phyloP scores from a whole-genome alignment of 2,329 filamentous ascomycete species.

The Xylaria sp. region DNA sequence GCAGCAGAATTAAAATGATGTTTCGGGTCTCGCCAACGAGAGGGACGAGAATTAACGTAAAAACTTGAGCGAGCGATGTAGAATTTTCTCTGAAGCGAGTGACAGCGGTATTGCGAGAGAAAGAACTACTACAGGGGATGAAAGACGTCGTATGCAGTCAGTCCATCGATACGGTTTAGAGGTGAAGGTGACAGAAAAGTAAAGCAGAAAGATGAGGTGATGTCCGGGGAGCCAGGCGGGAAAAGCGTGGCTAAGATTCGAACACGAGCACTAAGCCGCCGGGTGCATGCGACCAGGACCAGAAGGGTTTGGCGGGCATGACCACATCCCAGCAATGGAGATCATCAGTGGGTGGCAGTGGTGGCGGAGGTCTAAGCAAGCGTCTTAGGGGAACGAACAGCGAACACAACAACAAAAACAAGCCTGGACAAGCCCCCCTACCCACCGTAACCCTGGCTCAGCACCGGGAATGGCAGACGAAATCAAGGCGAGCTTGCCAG shows the following conservation, averaged over 20 bases:
- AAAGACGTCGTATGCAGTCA: constrained; percentile 32
- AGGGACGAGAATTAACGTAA: constrained; percentile 32
- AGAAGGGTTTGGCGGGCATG: constrained; percentile 39
- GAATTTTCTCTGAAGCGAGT: constrained; percentile 45
- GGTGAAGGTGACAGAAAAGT: constrained; percentile 35
- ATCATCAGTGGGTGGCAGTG: constrained; percentile 26
- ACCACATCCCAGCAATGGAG: constrained; percentile 27
- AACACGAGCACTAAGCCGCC: constrained; percentile 40
- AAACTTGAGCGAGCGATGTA: constrained; percentile 44
- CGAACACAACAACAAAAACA: neutral
- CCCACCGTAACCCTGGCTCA: neutral
- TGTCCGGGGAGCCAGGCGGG: constrained; percentile 28
- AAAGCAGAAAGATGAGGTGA: constrained; percentile 32
- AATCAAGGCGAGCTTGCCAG: constrained; percentile 14
- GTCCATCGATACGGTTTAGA: constrained; percentile 33
- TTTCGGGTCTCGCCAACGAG: constrained; percentile 40
- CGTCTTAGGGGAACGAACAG: neutral
- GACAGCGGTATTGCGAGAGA: constrained; percentile 39
- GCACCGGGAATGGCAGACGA: neutral
- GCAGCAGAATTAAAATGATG: constrained; percentile 37
- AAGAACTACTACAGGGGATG: constrained; percentile 25
- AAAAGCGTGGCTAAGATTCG: constrained; percentile 34
- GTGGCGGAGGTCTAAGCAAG: constrained; percentile 29
- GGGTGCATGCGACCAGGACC: constrained; percentile 35
- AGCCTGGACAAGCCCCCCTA: neutral